These are phyloP conservation scores for Alliaria petiolata DNA, from an alignment of 345 rosid species.

Conservation along the genomic window DNA sequence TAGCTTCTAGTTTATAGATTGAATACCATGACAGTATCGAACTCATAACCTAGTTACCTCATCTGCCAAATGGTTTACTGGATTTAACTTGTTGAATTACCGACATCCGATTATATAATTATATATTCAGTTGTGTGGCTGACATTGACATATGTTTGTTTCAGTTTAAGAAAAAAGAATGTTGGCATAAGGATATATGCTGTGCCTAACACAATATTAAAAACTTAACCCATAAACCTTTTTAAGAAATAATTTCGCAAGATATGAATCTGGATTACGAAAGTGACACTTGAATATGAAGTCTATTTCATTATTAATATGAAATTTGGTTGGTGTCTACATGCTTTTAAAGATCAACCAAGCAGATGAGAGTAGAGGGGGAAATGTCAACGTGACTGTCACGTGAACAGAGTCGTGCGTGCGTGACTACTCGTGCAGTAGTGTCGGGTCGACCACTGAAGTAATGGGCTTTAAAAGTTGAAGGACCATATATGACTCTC, in stretches of 20 bases:
- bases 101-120: neutral
- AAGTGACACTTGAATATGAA: constrained; percentile 13
- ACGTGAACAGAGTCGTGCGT: constrained; percentile 32
- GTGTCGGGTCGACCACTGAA: constrained; percentile 41
- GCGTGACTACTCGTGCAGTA: constrained; percentile 35
- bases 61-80: neutral
- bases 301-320: constrained; percentile 16
- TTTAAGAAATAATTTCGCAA: neutral
- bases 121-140: neutral
- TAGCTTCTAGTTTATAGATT: neutral
- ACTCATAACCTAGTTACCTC: neutral
- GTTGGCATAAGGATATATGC: neutral
- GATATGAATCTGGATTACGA: constrained; percentile 6
- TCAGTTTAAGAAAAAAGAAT: neutral
- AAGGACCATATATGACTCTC: constrained; percentile 23
- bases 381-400: constrained; percentile 27
- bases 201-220: constrained; percentile 1
- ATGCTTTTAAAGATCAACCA: constrained; percentile 15
- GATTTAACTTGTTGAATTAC: neutral
- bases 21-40: neutral
- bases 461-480: constrained; percentile 22
- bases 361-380: constrained; percentile 9
- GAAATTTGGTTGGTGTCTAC: constrained; percentile 9
- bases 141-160: constrained; percentile 3
- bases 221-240: constrained; percentile 5